phyloP scores from a whole-genome alignment of 306 rosid species.

The Myrica gale region DNA sequence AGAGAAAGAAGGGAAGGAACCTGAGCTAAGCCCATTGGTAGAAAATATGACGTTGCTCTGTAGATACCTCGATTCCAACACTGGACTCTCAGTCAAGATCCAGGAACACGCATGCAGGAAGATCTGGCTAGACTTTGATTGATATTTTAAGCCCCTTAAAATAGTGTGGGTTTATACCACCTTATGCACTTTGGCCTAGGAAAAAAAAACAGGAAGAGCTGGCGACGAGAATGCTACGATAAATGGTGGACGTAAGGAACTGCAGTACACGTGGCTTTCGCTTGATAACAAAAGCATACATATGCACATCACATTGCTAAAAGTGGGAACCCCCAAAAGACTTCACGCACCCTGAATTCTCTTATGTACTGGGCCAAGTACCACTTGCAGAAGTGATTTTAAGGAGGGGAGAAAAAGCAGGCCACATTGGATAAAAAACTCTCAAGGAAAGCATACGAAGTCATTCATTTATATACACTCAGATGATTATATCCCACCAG shows the following conservation, averaged over 20 bases:
- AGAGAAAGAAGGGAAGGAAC: neutral
- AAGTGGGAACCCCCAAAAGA: neutral
- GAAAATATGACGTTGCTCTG: too few relatives aligned
- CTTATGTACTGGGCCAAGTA: neutral
- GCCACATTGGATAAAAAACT: neutral
- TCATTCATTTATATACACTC: constrained; percentile 20
- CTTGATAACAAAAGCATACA: neutral
- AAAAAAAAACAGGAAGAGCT: neutral
- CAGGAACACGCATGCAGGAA: neutral
- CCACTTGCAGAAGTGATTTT: neutral
- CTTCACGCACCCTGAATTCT: too few relatives aligned
- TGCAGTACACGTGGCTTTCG: neutral
- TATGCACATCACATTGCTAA: neutral
- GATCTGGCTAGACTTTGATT: too few relatives aligned
- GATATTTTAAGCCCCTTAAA: too few relatives aligned
- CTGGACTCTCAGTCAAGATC: neutral
- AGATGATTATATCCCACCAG: neutral
- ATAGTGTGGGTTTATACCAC: too few relatives aligned
- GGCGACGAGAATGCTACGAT: neutral
- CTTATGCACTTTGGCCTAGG: too few relatives aligned
- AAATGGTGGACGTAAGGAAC: neutral
- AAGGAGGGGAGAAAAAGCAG: neutral
- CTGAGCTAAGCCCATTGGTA: too few relatives aligned
- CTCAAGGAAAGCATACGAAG: neutral
- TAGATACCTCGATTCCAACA: neutral